A percentile compares a stretch with the other conserved stretches of the same genome.
Conservation (phyloP, 805 yeast species). For the Vanderwaltozyma yarrowii region DNA sequence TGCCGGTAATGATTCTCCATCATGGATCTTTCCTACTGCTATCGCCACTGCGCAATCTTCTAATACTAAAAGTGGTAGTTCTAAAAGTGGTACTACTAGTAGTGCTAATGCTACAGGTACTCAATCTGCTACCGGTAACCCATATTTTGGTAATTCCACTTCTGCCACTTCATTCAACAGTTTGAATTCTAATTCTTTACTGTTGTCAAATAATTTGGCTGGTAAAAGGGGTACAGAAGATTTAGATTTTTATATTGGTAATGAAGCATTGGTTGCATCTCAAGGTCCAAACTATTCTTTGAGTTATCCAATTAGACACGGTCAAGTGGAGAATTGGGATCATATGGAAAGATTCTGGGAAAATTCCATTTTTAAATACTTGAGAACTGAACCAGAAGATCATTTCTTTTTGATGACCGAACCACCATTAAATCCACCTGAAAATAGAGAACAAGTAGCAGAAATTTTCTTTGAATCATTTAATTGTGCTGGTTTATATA, state of each 20-base stretch:
- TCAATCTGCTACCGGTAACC: slow-evolving; percentile 13
- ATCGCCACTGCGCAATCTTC: slow-evolving; percentile 57
- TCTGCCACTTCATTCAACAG: slow-evolving; percentile 29
- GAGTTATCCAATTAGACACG: slow-evolving; percentile 90
- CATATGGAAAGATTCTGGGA: slow-evolving; percentile 99
- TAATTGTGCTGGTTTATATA: slow-evolving; percentile 96
- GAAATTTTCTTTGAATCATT: slow-evolving; percentile 98
- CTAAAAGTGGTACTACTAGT: slow-evolving; percentile 30
- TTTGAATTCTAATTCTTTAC: slow-evolving; percentile 15
- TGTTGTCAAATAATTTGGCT: slow-evolving; percentile 35
- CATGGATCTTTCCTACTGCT: slow-evolving; percentile 95
- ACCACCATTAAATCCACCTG: slow-evolving; percentile 99
- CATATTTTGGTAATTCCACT: slow-evolving; percentile 29
- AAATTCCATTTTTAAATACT: slow-evolving; percentile 87
- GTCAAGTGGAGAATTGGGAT: slow-evolving; percentile 98
- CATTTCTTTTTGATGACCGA: slow-evolving; percentile 92
- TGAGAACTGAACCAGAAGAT: slow-evolving; percentile 98
- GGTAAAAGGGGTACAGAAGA: slow-evolving; percentile 87
- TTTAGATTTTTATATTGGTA: slow-evolving; percentile 89
- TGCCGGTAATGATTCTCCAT: slow-evolving; percentile 97
- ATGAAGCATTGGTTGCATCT: slow-evolving; percentile 89
- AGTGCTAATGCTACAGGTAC: slow-evolving; percentile 28
- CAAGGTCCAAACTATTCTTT: slow-evolving; percentile 82
- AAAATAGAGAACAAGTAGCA: slow-evolving; percentile 96
- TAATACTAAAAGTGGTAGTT: slow-evolving; percentile 28